phyloP scores from a whole-genome alignment of 192 early-diverging fungal species.

The Phlyctochytrium planicorne region DNA sequence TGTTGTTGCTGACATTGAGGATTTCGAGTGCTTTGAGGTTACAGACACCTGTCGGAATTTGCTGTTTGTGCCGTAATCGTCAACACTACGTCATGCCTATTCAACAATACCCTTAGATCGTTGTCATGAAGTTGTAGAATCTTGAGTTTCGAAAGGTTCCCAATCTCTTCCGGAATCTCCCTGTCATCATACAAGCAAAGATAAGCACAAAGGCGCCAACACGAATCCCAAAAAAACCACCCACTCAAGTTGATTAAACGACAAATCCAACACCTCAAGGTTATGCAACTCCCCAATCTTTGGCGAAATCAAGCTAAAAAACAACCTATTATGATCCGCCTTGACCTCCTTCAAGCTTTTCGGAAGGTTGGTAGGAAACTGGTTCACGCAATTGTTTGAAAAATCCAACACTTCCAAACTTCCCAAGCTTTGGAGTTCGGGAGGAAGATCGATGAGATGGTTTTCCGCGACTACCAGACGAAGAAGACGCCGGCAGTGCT shows the following conservation, averaged over 20 bases:
- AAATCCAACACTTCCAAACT: constrained; percentile 37
- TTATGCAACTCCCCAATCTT: constrained; percentile 43
- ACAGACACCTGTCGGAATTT: constrained; percentile 33
- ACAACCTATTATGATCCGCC: constrained; percentile 47
- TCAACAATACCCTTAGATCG: constrained; percentile 32
- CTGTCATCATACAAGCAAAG: too few relatives aligned
- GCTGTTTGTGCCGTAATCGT: constrained; percentile 13
- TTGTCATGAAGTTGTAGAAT: constrained; percentile 30
- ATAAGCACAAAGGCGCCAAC: constrained; percentile 10
- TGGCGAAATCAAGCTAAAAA: constrained; percentile 49
- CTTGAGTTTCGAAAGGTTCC: constrained; percentile 36
- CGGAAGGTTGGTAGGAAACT: constrained; percentile 46
- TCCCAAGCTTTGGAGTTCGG: constrained; percentile 29
- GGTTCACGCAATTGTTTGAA: constrained; percentile 44
- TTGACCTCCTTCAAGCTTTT: constrained; percentile 31
- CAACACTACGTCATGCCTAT: not conserved
- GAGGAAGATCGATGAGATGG: constrained; percentile 35
- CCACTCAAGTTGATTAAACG: constrained; percentile 48
- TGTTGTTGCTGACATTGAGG: constrained; percentile 42
- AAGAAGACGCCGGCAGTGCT: constrained; percentile 28
- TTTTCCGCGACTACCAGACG: constrained; percentile 31
- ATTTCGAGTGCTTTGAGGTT: constrained; percentile 25
- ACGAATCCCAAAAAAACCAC: constrained; percentile 18
- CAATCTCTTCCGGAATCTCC: constrained; percentile 41
- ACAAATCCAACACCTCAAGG: constrained; percentile 31